These are phyloP conservation scores for Tylopilus intermedius DNA, from an alignment of 768 basidiomycete species.

Conservation along the genomic window DNA sequence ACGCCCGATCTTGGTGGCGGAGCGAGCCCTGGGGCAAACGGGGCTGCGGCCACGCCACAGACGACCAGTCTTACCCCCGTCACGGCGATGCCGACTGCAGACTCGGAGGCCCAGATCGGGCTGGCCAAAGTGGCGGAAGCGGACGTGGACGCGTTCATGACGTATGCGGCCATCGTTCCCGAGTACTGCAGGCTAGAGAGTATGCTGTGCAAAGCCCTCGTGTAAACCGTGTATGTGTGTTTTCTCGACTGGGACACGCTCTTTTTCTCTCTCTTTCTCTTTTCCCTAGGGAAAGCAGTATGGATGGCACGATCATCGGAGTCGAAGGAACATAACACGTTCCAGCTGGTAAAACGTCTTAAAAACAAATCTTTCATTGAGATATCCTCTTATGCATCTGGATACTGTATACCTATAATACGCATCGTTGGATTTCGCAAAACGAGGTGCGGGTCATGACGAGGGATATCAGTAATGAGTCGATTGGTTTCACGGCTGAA, in stretches of 20 bases:
- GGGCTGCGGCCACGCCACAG: slow-evolving; percentile 32
- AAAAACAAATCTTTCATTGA: not conserved
- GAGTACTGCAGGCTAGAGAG: slow-evolving; percentile 78
- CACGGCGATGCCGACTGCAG: slow-evolving; percentile 64
- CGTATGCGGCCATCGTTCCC: slow-evolving; percentile 80
- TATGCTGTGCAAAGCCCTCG: slow-evolving; percentile 64
- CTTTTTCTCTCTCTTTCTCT: not conserved
- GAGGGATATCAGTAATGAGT: too few relatives aligned
- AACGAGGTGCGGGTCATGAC: too few relatives aligned
- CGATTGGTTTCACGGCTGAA: too few relatives aligned
- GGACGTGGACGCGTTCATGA: slow-evolving; percentile 79
- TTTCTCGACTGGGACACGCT: not conserved
- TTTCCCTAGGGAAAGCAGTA: not conserved
- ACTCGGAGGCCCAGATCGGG: slow-evolving; percentile 70
- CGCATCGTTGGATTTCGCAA: not conserved
- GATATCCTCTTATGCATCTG: not conserved
- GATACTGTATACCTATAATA: not conserved
- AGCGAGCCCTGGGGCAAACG: slow-evolving; percentile 32
- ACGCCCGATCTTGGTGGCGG: slow-evolving; percentile 52
- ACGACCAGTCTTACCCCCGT: slow-evolving; percentile 65
- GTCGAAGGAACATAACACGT: not conserved
- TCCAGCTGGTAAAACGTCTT: not conserved
- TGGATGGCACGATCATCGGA: too few relatives aligned
- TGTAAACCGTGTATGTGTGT: slow-evolving; percentile 27
- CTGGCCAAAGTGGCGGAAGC: slow-evolving; percentile 80